A percentile compares a stretch with the other conserved stretches of the same genome.
phyloP scores from a whole-genome alignment of 768 basidiomycete genomes.

The Naganishia antarctica region DNA sequence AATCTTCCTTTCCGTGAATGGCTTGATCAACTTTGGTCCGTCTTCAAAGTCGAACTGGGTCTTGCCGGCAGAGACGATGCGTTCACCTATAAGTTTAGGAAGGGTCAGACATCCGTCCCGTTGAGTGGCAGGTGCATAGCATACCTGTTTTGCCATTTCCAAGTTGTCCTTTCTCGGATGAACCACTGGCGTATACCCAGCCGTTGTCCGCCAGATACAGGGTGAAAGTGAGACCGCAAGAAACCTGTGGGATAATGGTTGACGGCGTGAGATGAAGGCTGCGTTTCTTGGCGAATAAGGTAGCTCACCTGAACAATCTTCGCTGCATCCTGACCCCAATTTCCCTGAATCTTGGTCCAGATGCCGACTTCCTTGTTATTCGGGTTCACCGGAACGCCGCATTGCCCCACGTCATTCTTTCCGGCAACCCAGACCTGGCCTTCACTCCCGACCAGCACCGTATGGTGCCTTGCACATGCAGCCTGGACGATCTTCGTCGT shows the following conservation, averaged over 20 bases:
- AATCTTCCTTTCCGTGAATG: slow-evolving; percentile 69
- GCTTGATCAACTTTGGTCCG: slow-evolving; percentile 60
- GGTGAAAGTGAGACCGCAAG: slow-evolving; percentile 79
- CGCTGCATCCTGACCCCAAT: slow-evolving; percentile 37
- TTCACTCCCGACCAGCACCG: slow-evolving; percentile 71
- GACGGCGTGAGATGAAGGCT: background rate
- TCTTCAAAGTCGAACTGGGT: slow-evolving; percentile 70
- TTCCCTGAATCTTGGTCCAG: slow-evolving; percentile 39
- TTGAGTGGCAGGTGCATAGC: background rate
- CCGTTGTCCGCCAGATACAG: slow-evolving; percentile 76
- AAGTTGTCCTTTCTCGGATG: slow-evolving; percentile 85
- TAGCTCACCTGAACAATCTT: slow-evolving; percentile 41
- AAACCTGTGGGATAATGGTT: slow-evolving; percentile 54
- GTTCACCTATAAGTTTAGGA: slow-evolving; percentile 52
- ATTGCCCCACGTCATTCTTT: slow-evolving; percentile 69
- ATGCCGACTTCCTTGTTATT: slow-evolving; percentile 30
- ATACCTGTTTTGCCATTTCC: slow-evolving; percentile 84
- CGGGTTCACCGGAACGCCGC: slow-evolving; percentile 46
- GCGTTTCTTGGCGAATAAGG: too few relatives aligned
- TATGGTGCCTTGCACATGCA: slow-evolving; percentile 76
- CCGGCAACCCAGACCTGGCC: slow-evolving; percentile 82
- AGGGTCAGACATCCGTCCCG: too few relatives aligned
- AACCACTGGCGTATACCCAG: slow-evolving; percentile 80
- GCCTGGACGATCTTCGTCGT: slow-evolving; percentile 66
- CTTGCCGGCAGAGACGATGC: slow-evolving; percentile 79